Evolutionary conservation across 2,329 filamentous ascomycete species (phyloP).

Genomic region (Daldinia sp.): DNA sequence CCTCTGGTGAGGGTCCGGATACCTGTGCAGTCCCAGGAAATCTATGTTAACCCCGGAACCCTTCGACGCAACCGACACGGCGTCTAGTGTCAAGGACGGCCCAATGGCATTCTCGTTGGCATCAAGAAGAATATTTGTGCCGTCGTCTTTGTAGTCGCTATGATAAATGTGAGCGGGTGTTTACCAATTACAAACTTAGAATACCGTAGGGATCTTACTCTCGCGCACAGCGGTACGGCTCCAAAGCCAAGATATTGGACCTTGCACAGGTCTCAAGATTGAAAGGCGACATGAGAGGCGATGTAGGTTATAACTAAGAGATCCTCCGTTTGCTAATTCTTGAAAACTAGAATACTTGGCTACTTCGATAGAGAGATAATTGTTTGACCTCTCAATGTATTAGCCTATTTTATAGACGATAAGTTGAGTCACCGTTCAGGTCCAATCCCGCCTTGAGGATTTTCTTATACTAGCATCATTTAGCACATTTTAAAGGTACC

Average conservation of each 20-base stretch:
- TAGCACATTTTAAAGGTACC: background rate
- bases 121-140: constrained; percentile 93
- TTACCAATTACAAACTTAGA: background rate
- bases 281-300: constrained; percentile 69
- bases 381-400: background rate
- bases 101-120: constrained; percentile 54
- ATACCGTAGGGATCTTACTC: constrained; percentile 72
- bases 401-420: background rate
- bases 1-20: constrained; percentile 94
- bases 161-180: constrained; percentile 45
- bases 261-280: constrained; percentile 78
- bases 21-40: constrained; percentile 85
- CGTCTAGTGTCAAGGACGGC: constrained; percentile 63
- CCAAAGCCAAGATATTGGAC: constrained; percentile 77
- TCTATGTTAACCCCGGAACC: constrained; percentile 68
- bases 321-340: background rate
- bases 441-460: background rate
- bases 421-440: constrained; percentile 22
- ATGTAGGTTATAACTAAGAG: constrained; percentile 3
- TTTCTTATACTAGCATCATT: constrained; percentile 13
- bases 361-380: background rate
- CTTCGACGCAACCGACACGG: constrained; percentile 54
- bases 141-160: constrained; percentile 99
- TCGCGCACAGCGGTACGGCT: constrained; percentile 83
- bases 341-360: background rate